phyloP scores from a whole-genome alignment of 2,329 filamentous ascomycete genomes.

The Sclerotinia trifoliorum region DNA sequence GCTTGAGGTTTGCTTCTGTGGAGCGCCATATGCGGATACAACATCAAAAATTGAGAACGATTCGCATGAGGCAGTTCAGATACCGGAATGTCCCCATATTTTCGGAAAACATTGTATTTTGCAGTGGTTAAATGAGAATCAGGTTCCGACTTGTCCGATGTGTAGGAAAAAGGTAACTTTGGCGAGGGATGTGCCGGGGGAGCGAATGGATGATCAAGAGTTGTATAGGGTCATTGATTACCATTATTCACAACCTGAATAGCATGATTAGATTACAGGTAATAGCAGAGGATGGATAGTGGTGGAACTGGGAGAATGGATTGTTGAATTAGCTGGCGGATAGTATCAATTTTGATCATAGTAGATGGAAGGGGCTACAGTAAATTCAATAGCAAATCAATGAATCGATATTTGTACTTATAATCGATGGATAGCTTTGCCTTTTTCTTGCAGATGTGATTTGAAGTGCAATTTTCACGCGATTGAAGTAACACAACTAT shows the following conservation, averaged over 20 bases:
- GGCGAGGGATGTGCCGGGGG: not conserved
- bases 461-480: too few relatives aligned
- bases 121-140: not conserved
- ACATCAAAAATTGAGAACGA: not conserved
- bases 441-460: not conserved
- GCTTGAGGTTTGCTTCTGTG: not conserved
- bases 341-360: fast-evolving
- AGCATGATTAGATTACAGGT: fast-evolving
- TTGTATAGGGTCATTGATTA: not conserved
- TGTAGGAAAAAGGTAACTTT: not conserved
- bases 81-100: not conserved
- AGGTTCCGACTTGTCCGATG: not conserved
- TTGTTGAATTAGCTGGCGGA: not conserved
- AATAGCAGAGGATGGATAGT: fast-evolving
- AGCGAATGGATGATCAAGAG: not conserved
- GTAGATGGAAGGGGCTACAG: not conserved
- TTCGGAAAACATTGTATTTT: not conserved
- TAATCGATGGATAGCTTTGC: too few relatives aligned
- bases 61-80: not conserved
- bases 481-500: not conserved
- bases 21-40: not conserved
- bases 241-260: not conserved
- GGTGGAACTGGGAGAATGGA: not conserved
- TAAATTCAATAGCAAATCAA: not conserved
- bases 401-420: not conserved